Percentiles rank a stretch among this genome's conserved stretches.
These are phyloP conservation scores for Metschnikowia kofuensis DNA, from an alignment of 805 yeast species.

Conservation along the genomic window DNA sequence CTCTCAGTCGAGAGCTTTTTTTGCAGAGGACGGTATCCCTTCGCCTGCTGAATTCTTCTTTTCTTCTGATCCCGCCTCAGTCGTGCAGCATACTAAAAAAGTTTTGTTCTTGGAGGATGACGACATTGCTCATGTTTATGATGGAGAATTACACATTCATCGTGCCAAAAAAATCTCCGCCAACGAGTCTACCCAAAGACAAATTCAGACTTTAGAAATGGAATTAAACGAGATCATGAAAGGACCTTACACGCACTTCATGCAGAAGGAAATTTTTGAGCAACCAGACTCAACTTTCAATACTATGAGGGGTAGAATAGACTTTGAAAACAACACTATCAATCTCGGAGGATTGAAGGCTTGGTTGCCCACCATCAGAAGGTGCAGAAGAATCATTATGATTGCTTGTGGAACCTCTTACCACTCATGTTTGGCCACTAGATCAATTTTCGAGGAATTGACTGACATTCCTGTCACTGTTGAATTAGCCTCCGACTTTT, in stretches of 20 bases:
- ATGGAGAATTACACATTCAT: conserved; percentile 97
- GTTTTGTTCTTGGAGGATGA: conserved; percentile 96
- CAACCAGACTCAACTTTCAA: conserved; percentile 98
- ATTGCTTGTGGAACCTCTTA: conserved; percentile 99
- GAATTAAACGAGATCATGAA: conserved; percentile 98
- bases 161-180: conserved; percentile 80
- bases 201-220: conserved; percentile 94
- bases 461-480: conserved; percentile 93
- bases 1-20: conserved; percentile 94
- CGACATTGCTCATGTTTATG: conserved; percentile 96
- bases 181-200: conserved; percentile 89
- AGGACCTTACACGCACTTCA: conserved; percentile 93
- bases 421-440: conserved; percentile 96
- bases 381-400: conserved; percentile 95
- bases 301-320: conserved; percentile 99
- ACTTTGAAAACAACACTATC: conserved; percentile 74
- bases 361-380: conserved; percentile 82
- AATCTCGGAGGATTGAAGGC: conserved; percentile 87
- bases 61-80: conserved; percentile 96
- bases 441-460: conserved; percentile 93
- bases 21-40: conserved; percentile 89
- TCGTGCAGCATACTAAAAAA: conserved; percentile 93
- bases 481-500: conserved; percentile 90
- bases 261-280: conserved; percentile 98
- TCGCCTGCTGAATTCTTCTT: conserved; percentile 94